Conservation (phyloP, 2,329 filamentous ascomycete genomes). For the Colletotrichum coccodes region DNA sequence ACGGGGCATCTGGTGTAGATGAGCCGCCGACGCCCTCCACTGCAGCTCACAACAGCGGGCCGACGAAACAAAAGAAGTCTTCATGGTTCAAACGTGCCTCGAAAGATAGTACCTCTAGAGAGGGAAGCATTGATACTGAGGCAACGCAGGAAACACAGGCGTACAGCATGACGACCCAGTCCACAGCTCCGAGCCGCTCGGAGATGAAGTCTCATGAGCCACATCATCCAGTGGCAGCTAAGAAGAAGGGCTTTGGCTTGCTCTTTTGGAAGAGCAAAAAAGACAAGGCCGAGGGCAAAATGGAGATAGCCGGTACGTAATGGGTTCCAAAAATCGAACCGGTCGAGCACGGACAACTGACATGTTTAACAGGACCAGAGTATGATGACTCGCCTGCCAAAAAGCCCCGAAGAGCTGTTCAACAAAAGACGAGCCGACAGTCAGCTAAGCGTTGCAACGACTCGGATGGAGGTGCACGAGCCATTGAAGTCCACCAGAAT, state of each 20-base stretch:
- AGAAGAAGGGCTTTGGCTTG: constrained; percentile 62
- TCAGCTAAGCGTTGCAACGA: constrained; percentile 43
- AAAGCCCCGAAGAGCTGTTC: constrained; percentile 37
- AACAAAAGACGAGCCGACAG: constrained; percentile 30
- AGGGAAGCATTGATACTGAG: constrained; percentile 31
- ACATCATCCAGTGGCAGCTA: constrained; percentile 32
- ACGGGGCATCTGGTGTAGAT: constrained; percentile 34
- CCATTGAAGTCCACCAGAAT: constrained; percentile 77
- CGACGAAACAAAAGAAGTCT: constrained; percentile 55
- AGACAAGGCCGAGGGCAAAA: constrained; percentile 50
- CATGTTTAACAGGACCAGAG: constrained; percentile 41
- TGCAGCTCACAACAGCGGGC: constrained; percentile 29
- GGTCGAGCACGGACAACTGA: constrained; percentile 29
- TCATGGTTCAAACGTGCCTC: constrained; percentile 63
- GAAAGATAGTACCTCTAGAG: constrained; percentile 44
- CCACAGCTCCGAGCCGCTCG: constrained; percentile 28
- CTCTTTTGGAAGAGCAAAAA: constrained; percentile 66
- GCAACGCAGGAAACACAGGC: constrained; percentile 25
- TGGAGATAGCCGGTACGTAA: constrained; percentile 56
- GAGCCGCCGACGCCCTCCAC: constrained; percentile 35
- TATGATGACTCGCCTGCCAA: constrained; percentile 41
- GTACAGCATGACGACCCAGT: constrained; percentile 30
- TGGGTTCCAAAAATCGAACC: background rate
- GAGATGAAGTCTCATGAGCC: constrained; percentile 3
- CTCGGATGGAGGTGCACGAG: constrained; percentile 53